Evolutionary conservation across 768 basidiomycete species (phyloP), one percentile per base, ranked within the genome.

Genomic region (Mycena epipterygia): DNA sequence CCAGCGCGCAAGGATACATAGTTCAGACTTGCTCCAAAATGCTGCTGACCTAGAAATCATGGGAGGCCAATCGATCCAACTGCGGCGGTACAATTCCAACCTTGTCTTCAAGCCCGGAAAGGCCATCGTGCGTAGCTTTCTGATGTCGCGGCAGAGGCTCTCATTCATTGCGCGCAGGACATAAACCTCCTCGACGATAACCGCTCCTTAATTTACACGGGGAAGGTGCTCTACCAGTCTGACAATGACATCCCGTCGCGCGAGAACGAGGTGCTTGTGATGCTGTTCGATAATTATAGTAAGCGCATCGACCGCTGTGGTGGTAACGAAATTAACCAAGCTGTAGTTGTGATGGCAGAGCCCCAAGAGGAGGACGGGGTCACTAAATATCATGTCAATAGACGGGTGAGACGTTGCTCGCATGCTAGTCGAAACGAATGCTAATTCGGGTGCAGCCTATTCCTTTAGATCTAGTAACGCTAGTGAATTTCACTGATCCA

Each of bases 281-380:
- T 98, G 61, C 84, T 99, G 3, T 98, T 99, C 75, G 98, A 99
- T 81, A 96, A 99, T 76, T 99, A 98, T 75, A 79, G 96, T 95
- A 93, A 79, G 21, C 17, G 11, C 27, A 25, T 29, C 65, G 41
- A 3, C 37, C 37, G 58, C 35, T 41, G 35, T 46, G 52, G 30
- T 17, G 61, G 49, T 37, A 16, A 32, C 42, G 12, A 44, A 41
- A 30, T 53, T 49, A 29, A 44, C 25, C 19, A 6, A 39, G 51
- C 19, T 14, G 16, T 75, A 96, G 96, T 97, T 79, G 94, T 97
- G 39, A 89, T 96, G 88, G 95, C 95, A 13, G 96, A 97, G 78
- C 83, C 90, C 1, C 93, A 93, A 74, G 92, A 94, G 70, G 92
- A 86, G 75, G 93, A 96, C 55, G 90, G 91, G 0, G 76, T 90